Conservation (phyloP, 495 filamentous ascomycete species). For the Aspergillus baeticus region DNA sequence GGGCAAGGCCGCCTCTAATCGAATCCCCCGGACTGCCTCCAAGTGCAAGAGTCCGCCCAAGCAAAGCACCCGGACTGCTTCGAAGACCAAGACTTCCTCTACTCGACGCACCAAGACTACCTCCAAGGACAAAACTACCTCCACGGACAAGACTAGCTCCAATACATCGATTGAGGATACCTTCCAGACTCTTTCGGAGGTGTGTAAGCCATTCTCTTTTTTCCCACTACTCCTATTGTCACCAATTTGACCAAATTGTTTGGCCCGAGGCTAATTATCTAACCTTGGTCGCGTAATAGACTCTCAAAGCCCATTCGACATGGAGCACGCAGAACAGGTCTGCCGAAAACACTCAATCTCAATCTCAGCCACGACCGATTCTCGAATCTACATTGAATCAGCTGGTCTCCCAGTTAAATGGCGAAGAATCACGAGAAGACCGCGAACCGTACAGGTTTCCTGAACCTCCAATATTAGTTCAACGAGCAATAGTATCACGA, state of each 20-base stretch:
- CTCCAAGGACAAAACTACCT: neutral
- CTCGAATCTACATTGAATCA: no score
- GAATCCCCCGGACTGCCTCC: no score
- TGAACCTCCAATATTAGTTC: conserved; percentile 4
- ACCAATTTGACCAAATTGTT: no score
- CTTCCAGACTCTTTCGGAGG: neutral
- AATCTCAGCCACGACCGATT: no score
- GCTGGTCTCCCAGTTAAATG: neutral
- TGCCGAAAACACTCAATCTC: no score
- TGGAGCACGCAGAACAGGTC: neutral
- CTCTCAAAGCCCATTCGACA: neutral
- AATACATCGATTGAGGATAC: neutral
- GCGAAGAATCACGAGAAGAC: neutral
- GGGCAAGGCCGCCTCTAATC: no score
- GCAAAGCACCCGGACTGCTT: no score
- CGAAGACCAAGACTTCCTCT: no score
- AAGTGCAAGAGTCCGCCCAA: no score
- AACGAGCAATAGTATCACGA: conserved; percentile 6
- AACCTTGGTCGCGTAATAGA: neutral
- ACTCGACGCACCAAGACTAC: neutral
- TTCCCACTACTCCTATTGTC: neutral
- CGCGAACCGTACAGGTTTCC: neutral
- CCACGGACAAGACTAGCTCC: neutral
- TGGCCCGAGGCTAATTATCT: no score
- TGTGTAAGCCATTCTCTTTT: neutral